These are phyloP conservation scores for Alternaria alternata DNA, from an alignment of 2,329 filamentous ascomycete genomes.

Conservation along the genomic window DNA sequence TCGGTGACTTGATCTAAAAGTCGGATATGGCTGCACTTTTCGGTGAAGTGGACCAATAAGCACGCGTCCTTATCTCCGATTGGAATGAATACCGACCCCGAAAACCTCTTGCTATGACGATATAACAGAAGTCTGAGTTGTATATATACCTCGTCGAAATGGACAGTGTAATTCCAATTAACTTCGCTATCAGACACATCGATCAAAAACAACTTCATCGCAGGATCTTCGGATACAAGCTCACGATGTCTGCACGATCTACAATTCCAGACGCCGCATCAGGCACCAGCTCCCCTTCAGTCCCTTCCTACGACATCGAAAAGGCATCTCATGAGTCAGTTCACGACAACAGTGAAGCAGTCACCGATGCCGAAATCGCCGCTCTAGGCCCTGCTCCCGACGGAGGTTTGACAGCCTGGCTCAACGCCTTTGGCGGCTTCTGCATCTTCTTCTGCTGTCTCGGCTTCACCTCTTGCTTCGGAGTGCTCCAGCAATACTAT, in stretches of 20 bases:
- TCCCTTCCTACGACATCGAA: not conserved
- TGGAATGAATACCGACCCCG: not conserved
- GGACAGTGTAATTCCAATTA: not conserved
- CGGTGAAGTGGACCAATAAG: conserved; percentile 1
- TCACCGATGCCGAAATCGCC: conserved; percentile 34
- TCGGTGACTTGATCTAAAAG: not conserved
- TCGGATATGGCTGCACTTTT: not conserved
- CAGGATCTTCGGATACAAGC: not conserved
- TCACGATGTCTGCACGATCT: not conserved
- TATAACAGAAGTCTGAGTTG: not conserved
- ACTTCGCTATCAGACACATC: not conserved
- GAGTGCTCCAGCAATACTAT: conserved; percentile 57
- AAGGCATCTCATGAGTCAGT: not conserved
- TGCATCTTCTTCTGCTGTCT: conserved; percentile 46
- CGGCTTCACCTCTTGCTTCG: conserved; percentile 53
- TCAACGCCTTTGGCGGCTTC: conserved; percentile 44
- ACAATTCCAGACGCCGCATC: not conserved
- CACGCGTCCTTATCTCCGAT: conserved; percentile 12
- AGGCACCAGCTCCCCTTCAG: not conserved
- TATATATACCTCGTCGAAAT: not conserved
- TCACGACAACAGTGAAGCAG: not conserved
- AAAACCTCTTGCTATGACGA: conserved; percentile 30
- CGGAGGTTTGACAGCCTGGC: conserved; percentile 30
- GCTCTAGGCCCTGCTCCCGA: conserved; percentile 31
- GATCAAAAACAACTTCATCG: not conserved